Evolutionary conservation across 176 grass and related monocot genomes (phyloP).

Genomic region (Carex scoparia): DNA sequence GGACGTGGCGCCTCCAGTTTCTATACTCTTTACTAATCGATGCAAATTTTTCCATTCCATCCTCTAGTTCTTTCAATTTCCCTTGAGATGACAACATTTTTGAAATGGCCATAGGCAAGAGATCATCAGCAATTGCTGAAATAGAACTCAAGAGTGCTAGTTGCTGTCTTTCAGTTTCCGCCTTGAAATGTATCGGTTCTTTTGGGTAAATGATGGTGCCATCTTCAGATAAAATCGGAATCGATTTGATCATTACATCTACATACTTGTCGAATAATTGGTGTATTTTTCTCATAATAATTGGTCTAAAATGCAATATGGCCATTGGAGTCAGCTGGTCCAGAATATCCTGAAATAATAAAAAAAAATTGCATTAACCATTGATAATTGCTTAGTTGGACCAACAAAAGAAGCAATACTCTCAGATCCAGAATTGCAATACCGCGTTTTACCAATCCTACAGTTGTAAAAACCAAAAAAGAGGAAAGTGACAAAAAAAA

Average conservation of each 20-base stretch:
- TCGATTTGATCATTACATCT: not conserved
- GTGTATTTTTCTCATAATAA: conserved; percentile 23
- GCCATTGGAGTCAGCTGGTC: conserved; percentile 22
- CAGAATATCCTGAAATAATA: conserved; percentile 7
- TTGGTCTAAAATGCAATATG: conserved; percentile 13
- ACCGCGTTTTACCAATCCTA: too few species aligned
- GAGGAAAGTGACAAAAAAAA: not conserved
- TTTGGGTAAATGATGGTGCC: not conserved
- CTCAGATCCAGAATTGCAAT: not conserved
- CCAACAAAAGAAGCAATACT: not conserved
- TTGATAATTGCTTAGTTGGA: not conserved
- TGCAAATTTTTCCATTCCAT: not conserved
- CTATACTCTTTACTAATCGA: not conserved
- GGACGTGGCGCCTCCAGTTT: conserved; percentile 17
- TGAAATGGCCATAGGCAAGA: conserved; percentile 16
- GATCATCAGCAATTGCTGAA: not conserved
- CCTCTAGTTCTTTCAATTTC: conserved; percentile 1
- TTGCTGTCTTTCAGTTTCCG: conserved; percentile 9
- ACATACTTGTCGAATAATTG: conserved; percentile 16
- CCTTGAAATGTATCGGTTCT: conserved; percentile 3
- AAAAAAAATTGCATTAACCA: not conserved
- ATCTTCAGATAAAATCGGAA: not conserved
- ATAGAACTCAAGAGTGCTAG: conserved; percentile 18
- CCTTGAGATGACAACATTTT: conserved; percentile 16
- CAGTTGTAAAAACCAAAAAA: not conserved